A percentile compares a stretch with the other conserved stretches of the same genome.
Conservation (phyloP, 2,329 filamentous ascomycete genomes). For the Blastomyces gilchristii region DNA sequence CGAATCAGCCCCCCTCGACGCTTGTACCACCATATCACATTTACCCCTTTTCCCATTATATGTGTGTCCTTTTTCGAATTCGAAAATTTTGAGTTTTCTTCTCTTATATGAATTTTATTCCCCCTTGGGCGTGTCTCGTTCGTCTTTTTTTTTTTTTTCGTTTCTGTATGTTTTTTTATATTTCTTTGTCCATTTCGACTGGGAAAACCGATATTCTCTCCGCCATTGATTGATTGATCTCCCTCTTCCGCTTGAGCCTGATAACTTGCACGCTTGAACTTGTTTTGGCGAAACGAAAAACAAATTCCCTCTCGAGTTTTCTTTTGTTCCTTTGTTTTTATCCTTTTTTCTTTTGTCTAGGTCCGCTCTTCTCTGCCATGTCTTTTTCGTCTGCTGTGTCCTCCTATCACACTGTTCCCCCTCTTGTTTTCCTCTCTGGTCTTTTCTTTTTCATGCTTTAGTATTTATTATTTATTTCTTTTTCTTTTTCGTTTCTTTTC, state of each 20-base stretch:
- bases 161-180: background rate
- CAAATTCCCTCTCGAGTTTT: background rate
- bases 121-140: background rate
- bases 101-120: constrained; percentile 4
- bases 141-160: background rate
- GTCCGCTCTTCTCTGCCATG: background rate
- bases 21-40: constrained; percentile 1
- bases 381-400: too few species aligned
- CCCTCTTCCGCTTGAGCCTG: background rate
- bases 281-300: background rate
- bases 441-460: too few species aligned
- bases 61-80: background rate
- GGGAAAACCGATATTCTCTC: background rate
- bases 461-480: background rate
- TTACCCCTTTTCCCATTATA: background rate
- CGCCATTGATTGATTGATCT: background rate
- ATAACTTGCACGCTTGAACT: too few species aligned
- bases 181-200: background rate
- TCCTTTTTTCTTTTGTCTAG: background rate
- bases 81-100: background rate
- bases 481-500: background rate
- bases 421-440: too few species aligned
- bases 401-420: too few species aligned
- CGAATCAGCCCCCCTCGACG: background rate
- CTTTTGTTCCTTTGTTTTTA: background rate